A percentile compares a stretch with the other conserved stretches of the same genome.
Evolutionary conservation across 2,329 filamentous ascomycete species (phyloP).

Genomic region (Diaporthe helianthi): DNA sequence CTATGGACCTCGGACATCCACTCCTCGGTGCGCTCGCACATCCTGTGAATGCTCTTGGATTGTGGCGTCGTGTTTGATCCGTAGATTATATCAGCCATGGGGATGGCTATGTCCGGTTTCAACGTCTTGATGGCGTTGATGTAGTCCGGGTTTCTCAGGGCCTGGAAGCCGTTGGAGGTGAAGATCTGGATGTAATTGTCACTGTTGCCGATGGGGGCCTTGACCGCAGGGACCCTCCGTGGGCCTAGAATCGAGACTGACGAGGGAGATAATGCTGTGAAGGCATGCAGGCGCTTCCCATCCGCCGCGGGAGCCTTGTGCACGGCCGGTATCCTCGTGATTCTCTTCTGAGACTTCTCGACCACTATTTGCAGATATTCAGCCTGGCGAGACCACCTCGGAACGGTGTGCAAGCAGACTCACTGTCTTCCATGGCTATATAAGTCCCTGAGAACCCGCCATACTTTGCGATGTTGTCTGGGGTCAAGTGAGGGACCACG

Average conservation of each 20-base stretch:
- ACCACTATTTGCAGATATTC: slow-evolving; percentile 53
- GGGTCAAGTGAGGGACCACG: slow-evolving; percentile 84
- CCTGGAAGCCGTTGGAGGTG: slow-evolving; percentile 85
- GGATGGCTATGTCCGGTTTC: slow-evolving; percentile 80
- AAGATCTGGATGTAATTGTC: slow-evolving; percentile 76
- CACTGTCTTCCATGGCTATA: slow-evolving; percentile 92
- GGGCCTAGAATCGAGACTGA: slow-evolving; percentile 76
- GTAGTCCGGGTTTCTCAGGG: slow-evolving; percentile 74
- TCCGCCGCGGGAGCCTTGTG: slow-evolving; percentile 47
- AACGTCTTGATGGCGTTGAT: slow-evolving; percentile 68
- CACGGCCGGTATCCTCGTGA: slow-evolving; percentile 53
- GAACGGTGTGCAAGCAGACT: slow-evolving; percentile 44
- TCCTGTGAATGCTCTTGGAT: slow-evolving; percentile 78
- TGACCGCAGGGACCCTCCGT: slow-evolving; percentile 78
- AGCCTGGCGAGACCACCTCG: neutral
- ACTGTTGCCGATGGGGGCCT: slow-evolving; percentile 74
- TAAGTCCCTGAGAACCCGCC: slow-evolving; percentile 75
- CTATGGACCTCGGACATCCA: slow-evolving; percentile 77
- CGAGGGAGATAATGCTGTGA: slow-evolving; percentile 74
- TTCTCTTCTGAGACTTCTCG: slow-evolving; percentile 51
- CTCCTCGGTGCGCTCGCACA: slow-evolving; percentile 83
- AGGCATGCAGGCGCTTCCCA: slow-evolving; percentile 72
- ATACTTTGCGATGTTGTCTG: slow-evolving; percentile 76
- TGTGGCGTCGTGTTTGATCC: slow-evolving; percentile 57
- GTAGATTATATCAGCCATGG: slow-evolving; percentile 73